phyloP scores from a whole-genome alignment of 2,329 filamentous ascomycete genomes.

The Didymella glomerata region DNA sequence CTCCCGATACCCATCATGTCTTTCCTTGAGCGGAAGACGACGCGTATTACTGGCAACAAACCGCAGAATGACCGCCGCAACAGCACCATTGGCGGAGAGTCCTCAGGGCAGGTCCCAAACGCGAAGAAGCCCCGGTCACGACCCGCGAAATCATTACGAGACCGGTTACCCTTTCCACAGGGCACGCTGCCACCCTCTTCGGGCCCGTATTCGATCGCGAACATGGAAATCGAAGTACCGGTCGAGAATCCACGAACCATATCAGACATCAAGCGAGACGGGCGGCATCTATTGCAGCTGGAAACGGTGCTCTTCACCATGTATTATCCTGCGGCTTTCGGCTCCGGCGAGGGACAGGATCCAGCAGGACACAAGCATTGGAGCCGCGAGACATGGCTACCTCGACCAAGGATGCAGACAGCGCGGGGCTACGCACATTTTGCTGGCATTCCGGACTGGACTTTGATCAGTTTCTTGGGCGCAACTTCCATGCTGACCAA shows the following conservation, averaged over 20 bases:
- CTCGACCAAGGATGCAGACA: conserved; percentile 63
- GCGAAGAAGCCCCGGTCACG: conserved; percentile 59
- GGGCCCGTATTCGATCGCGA: conserved; percentile 59
- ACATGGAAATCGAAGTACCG: conserved; percentile 65
- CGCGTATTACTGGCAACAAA: conserved; percentile 39
- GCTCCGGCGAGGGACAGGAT: conserved; percentile 49
- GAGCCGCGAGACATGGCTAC: conserved; percentile 69
- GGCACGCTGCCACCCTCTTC: conserved; percentile 60
- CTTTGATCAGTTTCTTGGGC: conserved; percentile 63
- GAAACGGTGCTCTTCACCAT: conserved; percentile 70
- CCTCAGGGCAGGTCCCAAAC: conserved; percentile 49
- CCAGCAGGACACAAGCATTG: conserved; percentile 55
- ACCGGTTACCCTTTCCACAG: conserved; percentile 56
- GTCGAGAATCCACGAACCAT: conserved; percentile 58
- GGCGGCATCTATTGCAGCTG: conserved; percentile 59
- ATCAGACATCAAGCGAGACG: conserved; percentile 60
- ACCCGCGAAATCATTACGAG: conserved; percentile 58
- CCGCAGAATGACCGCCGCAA: conserved; percentile 30
- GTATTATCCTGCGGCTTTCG: conserved; percentile 69
- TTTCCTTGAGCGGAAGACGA: conserved; percentile 39
- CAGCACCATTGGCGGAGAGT: conserved; percentile 26
- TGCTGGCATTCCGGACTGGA: conserved; percentile 57
- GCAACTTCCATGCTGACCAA: conserved; percentile 70
- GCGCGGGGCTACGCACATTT: conserved; percentile 71
- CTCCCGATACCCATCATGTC: conserved; percentile 29